Evolutionary conservation across 2,329 filamentous ascomycete genomes (phyloP).

Genomic region (Monosporascus ibericus): DNA sequence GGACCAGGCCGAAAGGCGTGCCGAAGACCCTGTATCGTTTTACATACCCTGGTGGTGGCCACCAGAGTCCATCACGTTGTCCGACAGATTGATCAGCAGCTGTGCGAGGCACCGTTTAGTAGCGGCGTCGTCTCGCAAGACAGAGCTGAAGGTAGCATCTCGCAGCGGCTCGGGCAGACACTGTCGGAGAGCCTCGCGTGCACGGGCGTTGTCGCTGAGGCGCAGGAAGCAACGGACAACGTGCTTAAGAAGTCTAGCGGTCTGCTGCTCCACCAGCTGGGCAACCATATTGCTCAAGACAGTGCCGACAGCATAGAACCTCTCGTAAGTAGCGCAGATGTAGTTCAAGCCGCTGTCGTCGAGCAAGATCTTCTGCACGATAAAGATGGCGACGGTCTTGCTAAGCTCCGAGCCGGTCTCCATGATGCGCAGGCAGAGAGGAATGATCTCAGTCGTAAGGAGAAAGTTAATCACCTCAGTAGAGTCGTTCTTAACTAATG

Average conservation of each 20-base stretch:
- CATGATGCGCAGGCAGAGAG: conserved; percentile 96
- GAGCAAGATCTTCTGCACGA: conserved; percentile 96
- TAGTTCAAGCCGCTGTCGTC: conserved; percentile 97
- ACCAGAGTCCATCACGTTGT: conserved; percentile 61
- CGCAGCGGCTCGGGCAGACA: conserved; percentile 98
- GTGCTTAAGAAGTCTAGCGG: conserved; percentile 90
- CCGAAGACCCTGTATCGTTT: not conserved
- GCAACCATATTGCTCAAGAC: conserved; percentile 98
- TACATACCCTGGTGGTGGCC: conserved; percentile 21
- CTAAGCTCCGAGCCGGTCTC: conserved; percentile 96
- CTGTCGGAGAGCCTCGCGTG: conserved; percentile 88
- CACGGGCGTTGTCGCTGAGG: conserved; percentile 91
- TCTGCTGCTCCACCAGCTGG: conserved; percentile 95
- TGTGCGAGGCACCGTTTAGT: conserved; percentile 98
- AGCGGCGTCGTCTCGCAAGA: conserved; percentile 91
- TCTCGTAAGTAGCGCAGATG: conserved; percentile 97
- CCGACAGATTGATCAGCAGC: conserved; percentile 90
- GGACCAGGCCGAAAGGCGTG: not conserved
- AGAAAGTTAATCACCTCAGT: conserved; percentile 99
- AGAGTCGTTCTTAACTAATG: conserved; percentile 96
- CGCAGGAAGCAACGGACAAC: conserved; percentile 95
- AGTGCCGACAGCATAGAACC: conserved; percentile 96
- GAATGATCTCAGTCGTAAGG: conserved; percentile 96
- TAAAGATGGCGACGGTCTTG: conserved; percentile 99
- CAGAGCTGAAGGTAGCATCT: conserved; percentile 93